Percentiles rank a stretch among this genome's conserved stretches.
Evolutionary conservation across 2,329 filamentous ascomycete genomes (phyloP).

Genomic region (Colletotrichum lini): DNA sequence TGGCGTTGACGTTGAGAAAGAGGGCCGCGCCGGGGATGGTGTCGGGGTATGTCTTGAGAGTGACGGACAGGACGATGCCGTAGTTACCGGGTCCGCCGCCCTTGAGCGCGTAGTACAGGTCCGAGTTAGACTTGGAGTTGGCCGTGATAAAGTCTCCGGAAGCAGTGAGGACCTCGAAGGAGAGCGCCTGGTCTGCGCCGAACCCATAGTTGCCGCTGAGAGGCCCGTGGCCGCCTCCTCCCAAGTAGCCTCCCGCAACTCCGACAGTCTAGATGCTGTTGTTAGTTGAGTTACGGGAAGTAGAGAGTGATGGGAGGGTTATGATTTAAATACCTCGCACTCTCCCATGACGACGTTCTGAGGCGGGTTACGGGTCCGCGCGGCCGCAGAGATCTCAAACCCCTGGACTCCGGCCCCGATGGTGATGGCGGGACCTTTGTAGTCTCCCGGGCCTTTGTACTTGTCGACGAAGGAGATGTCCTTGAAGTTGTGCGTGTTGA

Average conservation of each 20-base stretch:
- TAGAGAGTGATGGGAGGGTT: too few relatives aligned
- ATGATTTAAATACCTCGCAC: constrained; percentile 53
- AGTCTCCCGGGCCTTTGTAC: constrained; percentile 56
- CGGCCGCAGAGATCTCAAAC: constrained; percentile 59
- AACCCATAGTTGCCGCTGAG: constrained; percentile 60
- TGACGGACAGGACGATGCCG: constrained; percentile 66
- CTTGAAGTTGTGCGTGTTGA: constrained; percentile 72
- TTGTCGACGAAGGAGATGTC: constrained; percentile 56
- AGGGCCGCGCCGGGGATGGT: constrained; percentile 27
- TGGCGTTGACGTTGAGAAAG: constrained; percentile 40
- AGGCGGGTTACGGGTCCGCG: constrained; percentile 54
- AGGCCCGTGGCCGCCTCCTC: constrained; percentile 71
- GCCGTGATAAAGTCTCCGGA: constrained; percentile 61
- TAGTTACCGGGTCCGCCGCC: constrained; percentile 69
- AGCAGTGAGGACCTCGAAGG: constrained; percentile 62
- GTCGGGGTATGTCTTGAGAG: constrained; percentile 63
- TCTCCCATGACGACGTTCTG: constrained; percentile 67
- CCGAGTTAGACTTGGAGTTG: constrained; percentile 59
- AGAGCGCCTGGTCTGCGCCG: constrained; percentile 63
- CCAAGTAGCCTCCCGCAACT: constrained; percentile 71
- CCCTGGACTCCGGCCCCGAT: constrained; percentile 68
- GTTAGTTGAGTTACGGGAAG: not conserved
- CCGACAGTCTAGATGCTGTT: constrained; percentile 63
- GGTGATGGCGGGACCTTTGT: constrained; percentile 66
- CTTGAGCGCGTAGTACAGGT: constrained; percentile 71